phyloP scores from a whole-genome alignment of 768 basidiomycete species.

The Psilocybe sp. region DNA sequence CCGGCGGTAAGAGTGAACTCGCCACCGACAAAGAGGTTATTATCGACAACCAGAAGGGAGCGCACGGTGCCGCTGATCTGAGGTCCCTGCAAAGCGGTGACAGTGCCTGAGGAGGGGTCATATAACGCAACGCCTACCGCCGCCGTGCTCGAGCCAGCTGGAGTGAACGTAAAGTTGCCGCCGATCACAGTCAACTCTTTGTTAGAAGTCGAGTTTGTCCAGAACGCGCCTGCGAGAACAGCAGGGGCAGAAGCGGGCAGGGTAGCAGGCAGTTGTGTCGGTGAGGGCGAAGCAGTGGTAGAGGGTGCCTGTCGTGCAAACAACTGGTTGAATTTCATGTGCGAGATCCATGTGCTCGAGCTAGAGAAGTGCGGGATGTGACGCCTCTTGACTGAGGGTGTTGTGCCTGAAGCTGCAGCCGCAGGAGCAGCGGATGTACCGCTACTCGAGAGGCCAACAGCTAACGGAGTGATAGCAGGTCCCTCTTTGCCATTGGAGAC shows the following conservation, averaged over 20 bases:
- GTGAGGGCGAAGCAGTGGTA: constrained; percentile 21
- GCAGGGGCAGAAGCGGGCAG: constrained; percentile 69
- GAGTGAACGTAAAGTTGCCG: constrained; percentile 78
- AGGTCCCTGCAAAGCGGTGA: constrained; percentile 56
- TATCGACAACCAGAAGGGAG: constrained; percentile 68
- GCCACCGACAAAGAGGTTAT: constrained; percentile 79
- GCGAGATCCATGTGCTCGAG: constrained; percentile 45
- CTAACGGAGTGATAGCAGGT: constrained; percentile 61
- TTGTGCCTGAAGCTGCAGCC: constrained; percentile 25
- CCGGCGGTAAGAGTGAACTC: constrained; percentile 64
- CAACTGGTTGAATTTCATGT: constrained; percentile 38
- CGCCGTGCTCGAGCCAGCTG: constrained; percentile 32
- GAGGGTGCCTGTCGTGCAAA: constrained; percentile 47
- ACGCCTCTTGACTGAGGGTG: constrained; percentile 27
- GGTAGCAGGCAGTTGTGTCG: constrained; percentile 50
- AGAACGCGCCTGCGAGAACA: constrained; percentile 84
- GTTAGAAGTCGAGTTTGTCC: constrained; percentile 74
- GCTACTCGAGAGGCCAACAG: constrained; percentile 48
- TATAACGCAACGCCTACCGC: constrained; percentile 71
- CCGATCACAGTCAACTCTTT: constrained; percentile 75
- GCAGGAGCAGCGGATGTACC: constrained; percentile 18
- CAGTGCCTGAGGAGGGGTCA: constrained; percentile 45
- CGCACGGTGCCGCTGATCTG: constrained; percentile 76
- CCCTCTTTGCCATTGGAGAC: constrained; percentile 63
- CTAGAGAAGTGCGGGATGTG: constrained; percentile 15